These are phyloP conservation scores for Halophytophthora polymorphica DNA, from an alignment of 352 stramenopile species.

Conservation along the genomic window DNA sequence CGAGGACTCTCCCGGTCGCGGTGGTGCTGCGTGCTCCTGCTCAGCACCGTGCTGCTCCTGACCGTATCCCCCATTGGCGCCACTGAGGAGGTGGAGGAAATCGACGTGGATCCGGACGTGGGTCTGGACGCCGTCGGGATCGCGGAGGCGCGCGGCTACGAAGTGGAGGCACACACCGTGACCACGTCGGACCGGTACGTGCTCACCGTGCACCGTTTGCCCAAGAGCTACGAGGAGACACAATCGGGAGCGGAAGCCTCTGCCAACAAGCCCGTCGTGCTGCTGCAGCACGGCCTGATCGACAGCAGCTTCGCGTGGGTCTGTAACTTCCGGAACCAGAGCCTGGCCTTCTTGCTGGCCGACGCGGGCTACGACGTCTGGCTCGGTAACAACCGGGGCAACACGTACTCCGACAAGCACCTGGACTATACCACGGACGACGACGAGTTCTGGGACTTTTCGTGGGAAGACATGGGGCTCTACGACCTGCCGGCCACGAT, in stretches of 20 bases:
- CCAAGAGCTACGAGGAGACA: conserved; percentile 38
- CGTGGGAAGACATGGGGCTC: conserved; percentile 52
- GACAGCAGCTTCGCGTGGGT: conserved; percentile 55
- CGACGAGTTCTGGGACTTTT: conserved; percentile 50
- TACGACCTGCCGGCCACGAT: conserved; percentile 49
- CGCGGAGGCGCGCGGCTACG: conserved; percentile 37
- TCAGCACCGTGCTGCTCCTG: conserved; percentile 4
- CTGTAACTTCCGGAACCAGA: conserved; percentile 44
- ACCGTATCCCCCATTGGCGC: conserved; percentile 1
- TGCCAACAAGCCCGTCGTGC: conserved; percentile 39
- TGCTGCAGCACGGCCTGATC: conserved; percentile 50
- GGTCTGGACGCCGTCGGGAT: conserved; percentile 32
- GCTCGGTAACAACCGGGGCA: too few species aligned
- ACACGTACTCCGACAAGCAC: conserved; percentile 43
- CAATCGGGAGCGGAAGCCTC: conserved; percentile 14
- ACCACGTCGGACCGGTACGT: conserved; percentile 49
- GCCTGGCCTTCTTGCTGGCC: conserved; percentile 52
- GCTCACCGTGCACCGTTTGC: conserved; percentile 55
- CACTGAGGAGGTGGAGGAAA: conserved; percentile 8
- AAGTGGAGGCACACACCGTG: conserved; percentile 44
- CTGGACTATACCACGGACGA: conserved; percentile 32
- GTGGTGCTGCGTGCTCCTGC: conserved; percentile 12
- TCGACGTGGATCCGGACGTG: conserved; percentile 32
- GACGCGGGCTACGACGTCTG: too few species aligned
- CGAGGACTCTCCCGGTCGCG: conserved; percentile 7